Evolutionary conservation across 345 rosid species (phyloP), one percentile per base, ranked within the genome.

Genomic region (Citrus mangshanensis): DNA sequence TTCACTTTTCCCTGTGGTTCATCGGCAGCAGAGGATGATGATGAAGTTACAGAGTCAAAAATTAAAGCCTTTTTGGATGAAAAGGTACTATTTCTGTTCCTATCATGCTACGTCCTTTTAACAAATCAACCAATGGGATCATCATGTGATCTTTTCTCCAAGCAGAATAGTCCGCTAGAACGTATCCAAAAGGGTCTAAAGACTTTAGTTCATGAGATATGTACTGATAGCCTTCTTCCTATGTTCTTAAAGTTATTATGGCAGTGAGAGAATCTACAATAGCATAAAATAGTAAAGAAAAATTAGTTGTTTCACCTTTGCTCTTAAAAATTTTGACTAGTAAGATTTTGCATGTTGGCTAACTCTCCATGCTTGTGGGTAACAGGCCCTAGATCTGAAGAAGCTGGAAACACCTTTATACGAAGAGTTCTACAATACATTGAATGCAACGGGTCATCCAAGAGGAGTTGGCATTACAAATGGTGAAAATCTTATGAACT

Each of bases 1-100:
- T 90, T 90, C 84, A 77, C 91, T 18, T 80, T 88, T 80, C 93
- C 85, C 25, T 67, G 80, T 72, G 89, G 82, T 75, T 80, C 84
- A 32, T 79, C 86, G 18, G 37, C 85, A 19, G 88, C 85, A 7
- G 98, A 95, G 79, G 98, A 93, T 34, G 93, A 91, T 69, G 95
- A 95, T 61, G 95, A 88, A 85, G 86, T 86, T 76, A 90, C 95
- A n/a, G 95, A 93, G 86, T 83, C 92, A 80, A 95, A 93, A 85
- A 93, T 93, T 81, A 93, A 85, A 80, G 92, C 93, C 60, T 95
- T 93, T 85, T 77, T 95, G 78, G 98, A 88, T 87, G 98, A 91
- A 80, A 95, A 95, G 95, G 97, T 90, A 84, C 68, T 16, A 5
- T 28, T 38, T 63, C 32, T 70, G 18, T 72, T 65, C 58, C 5